phyloP scores from a whole-genome alignment of 2,329 filamentous ascomycete genomes.

The Chrysoporthe austroafricana region DNA sequence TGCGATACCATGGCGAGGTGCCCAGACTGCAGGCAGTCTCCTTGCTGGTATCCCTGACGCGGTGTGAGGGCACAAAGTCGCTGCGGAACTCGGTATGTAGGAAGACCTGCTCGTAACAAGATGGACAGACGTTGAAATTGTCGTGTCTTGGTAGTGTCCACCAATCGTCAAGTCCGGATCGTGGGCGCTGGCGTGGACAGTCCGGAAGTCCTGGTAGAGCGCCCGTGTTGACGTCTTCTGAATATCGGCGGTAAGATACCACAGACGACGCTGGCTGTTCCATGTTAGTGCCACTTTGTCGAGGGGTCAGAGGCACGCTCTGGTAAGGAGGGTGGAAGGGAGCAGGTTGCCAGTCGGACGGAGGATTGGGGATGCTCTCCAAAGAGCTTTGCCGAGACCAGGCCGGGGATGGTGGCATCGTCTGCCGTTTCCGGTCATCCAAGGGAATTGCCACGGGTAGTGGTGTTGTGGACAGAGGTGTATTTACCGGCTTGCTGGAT shows the following conservation, averaged over 20 bases:
- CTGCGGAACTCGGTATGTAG: constrained; percentile 68
- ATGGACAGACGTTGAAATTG: constrained; percentile 80
- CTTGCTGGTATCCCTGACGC: constrained; percentile 51
- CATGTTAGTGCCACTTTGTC: constrained; percentile 38
- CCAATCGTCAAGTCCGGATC: constrained; percentile 75
- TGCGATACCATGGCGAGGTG: constrained; percentile 75
- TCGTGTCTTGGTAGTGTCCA: constrained; percentile 73
- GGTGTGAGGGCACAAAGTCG: constrained; percentile 66
- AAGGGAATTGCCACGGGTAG: constrained; percentile 17
- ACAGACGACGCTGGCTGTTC: constrained; percentile 42
- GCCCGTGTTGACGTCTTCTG: constrained; percentile 54
- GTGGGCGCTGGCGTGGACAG: constrained; percentile 69
- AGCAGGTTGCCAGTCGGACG: constrained; percentile 49
- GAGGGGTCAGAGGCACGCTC: constrained; percentile 18
- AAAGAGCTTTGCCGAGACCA: constrained; percentile 33
- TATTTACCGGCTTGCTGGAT: constrained; percentile 26
- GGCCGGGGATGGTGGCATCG: constrained; percentile 30
- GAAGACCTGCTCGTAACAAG: constrained; percentile 75
- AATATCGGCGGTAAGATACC: constrained; percentile 56
- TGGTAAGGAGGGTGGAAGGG: constrained; percentile 45
- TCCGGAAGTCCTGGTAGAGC: constrained; percentile 59
- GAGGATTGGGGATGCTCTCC: constrained; percentile 32
- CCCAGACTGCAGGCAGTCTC: constrained; percentile 79
- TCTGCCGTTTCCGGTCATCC: constrained; percentile 33
- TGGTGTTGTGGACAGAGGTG: constrained; percentile 8